These are phyloP conservation scores for Trametes cinnabarina DNA, from an alignment of 768 basidiomycete genomes.

Conservation along the genomic window DNA sequence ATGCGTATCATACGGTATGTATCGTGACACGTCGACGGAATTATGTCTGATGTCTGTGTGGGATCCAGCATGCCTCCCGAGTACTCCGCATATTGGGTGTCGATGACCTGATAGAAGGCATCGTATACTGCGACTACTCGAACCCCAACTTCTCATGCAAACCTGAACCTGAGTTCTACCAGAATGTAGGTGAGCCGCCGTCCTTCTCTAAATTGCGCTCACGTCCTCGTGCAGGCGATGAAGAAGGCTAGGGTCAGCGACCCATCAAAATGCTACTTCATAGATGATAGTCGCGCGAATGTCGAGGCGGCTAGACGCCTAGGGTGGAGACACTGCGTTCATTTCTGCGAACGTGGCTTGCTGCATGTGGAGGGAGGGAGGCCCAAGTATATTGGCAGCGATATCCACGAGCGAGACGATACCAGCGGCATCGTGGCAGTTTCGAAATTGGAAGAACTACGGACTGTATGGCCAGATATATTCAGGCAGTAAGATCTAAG, in stretches of 20 bases:
- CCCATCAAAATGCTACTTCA: slow-evolving; percentile 70
- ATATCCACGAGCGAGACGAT: slow-evolving; percentile 37
- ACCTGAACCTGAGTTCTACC: slow-evolving; percentile 72
- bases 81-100: slow-evolving; percentile 74
- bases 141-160: slow-evolving; percentile 72
- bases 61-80: slow-evolving; percentile 69
- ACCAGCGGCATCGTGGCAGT: slow-evolving; percentile 53
- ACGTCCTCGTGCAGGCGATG: slow-evolving; percentile 53
- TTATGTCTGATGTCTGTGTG: not conserved
- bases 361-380: slow-evolving; percentile 63
- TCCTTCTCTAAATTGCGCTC: not conserved
- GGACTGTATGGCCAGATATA: slow-evolving; percentile 72
- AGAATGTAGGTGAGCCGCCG: slow-evolving; percentile 42
- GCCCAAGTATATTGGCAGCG: slow-evolving; percentile 41
- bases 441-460: slow-evolving; percentile 59
- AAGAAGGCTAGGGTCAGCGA: slow-evolving; percentile 56
- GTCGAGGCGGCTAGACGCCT: slow-evolving; percentile 61
- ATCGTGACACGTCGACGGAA: not conserved
- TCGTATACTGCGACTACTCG: slow-evolving; percentile 79
- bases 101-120: slow-evolving; percentile 67
- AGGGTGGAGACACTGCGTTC: slow-evolving; percentile 73
- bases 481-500: slow-evolving; percentile 43
- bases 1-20: slow-evolving; percentile 73
- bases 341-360: slow-evolving; percentile 71
- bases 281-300: slow-evolving; percentile 75